Base-by-base conservation (phyloP, 805 yeast genomes). In the Candida corydali region DNA sequence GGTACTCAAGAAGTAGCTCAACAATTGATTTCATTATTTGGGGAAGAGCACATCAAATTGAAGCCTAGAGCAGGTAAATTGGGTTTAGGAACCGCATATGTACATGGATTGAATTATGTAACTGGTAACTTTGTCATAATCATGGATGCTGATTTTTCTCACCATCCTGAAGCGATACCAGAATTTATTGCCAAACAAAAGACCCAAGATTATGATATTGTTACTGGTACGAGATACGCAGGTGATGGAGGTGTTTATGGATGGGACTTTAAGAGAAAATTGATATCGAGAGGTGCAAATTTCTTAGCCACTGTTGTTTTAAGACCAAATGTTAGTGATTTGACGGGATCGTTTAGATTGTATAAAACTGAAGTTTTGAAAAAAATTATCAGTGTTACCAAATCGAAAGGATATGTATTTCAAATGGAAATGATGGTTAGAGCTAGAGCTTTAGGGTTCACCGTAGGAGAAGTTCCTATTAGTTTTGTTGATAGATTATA, bases 391-490 rank as follows among this genome's bases (percentile, higher is more conserved):
- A 74, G 66, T 33, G 82, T 70, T 40, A 82, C 89, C 32, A 70
- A 75, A 53, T 77, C 85, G 25, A 82, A 83, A 63, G 91, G 91
- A 35, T 82, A 83, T 50, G 91, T 83, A 28, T 82, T 82, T 76
- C 91, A 82, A 64, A 82, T 82, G 91, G 91, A 82, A 62, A 82
- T 82, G 88, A 80, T 82, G 77, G 91, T 82, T 17, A 75, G 91
- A 47, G 91, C 91, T 27, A 73, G 85, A 54, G 68, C 80, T n/a
- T 62, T 80, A 55, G 82, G 81, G n/a, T 80, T 73, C 62, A 69
- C 76, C 12, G 80, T 82, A 47, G 89, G 83, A 20, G 91, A 82
- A 57, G 88, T 82, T 22, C 89, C 89, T 33, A 82, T 82, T 48
- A 73, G 78, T 43, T 82, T 83, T 51, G 91, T 82, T 27, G 91